These are phyloP conservation scores for Purshia tridentata DNA, from an alignment of 306 rosid species.

Conservation along the genomic window DNA sequence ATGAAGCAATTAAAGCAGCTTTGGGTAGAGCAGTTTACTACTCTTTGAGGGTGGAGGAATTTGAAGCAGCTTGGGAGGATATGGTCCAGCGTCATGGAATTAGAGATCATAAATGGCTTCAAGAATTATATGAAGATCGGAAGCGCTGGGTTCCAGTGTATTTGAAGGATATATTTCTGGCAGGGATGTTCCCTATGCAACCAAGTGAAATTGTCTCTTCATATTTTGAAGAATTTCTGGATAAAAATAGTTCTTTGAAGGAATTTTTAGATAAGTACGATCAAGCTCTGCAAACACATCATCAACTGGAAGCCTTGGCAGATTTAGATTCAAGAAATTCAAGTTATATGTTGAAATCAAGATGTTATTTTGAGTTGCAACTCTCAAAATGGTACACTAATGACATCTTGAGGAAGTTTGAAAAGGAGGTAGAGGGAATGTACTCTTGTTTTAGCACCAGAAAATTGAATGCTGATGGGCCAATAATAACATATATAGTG, in stretches of 20 bases:
- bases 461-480: slow-evolving; percentile 51
- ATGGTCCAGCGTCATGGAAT: slow-evolving; percentile 52
- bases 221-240: slow-evolving; percentile 45
- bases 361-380: slow-evolving; percentile 61
- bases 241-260: slow-evolving; percentile 43
- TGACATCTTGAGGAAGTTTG: slow-evolving; percentile 47
- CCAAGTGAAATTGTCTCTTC: slow-evolving; percentile 44
- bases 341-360: slow-evolving; percentile 38
- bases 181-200: slow-evolving; percentile 52
- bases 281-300: slow-evolving; percentile 45
- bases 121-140: slow-evolving; percentile 53
- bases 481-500: slow-evolving; percentile 49
- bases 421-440: slow-evolving; percentile 62
- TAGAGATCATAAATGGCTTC: slow-evolving; percentile 63
- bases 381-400: slow-evolving; percentile 55
- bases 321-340: slow-evolving; percentile 60
- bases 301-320: slow-evolving; percentile 57
- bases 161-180: slow-evolving; percentile 54
- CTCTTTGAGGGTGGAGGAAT: slow-evolving; percentile 58
- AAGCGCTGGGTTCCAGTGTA: slow-evolving; percentile 67
- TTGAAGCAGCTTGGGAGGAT: slow-evolving; percentile 67
- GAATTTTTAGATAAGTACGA: slow-evolving; percentile 56
- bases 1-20: slow-evolving; percentile 44
- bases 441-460: slow-evolving; percentile 51
- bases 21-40: slow-evolving; percentile 47